A percentile compares a stretch with the other conserved stretches of the same genome.
Conservation (phyloP, 129 eudicot species). For the Lactuca sativa region DNA sequence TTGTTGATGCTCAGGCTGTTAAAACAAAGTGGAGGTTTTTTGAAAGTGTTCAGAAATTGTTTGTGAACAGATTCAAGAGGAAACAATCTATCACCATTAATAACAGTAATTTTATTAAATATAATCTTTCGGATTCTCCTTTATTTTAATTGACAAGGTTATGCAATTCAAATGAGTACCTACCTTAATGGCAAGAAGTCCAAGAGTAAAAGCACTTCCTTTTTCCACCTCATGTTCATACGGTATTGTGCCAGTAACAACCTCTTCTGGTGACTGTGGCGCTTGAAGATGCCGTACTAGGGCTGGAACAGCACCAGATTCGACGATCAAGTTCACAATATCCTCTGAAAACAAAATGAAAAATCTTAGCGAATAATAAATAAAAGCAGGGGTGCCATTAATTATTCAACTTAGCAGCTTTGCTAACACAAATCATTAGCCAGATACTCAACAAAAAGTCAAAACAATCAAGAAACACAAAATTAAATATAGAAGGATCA, state of each 20-base stretch:
- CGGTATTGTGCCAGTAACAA: conserved; percentile 34
- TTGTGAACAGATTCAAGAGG: background rate
- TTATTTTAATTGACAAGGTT: background rate
- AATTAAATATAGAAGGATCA: background rate
- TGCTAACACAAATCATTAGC: background rate
- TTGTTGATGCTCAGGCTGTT: conserved; percentile 91
- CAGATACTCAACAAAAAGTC: conserved; percentile 4
- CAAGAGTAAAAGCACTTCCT: conserved; percentile 88
- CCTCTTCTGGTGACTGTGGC: conserved; percentile 43
- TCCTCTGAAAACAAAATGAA: conserved; percentile 61
- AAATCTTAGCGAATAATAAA: conserved; percentile 23
- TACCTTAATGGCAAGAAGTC: conserved; percentile 93
- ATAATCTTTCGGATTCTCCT: background rate
- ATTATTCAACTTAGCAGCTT: background rate
- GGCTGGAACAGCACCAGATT: conserved; percentile 68
- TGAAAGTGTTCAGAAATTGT: background rate
- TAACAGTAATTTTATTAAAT: background rate
- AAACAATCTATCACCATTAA: conserved; percentile 2
- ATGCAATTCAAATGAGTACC: background rate
- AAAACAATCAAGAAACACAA: background rate
- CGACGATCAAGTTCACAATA: conserved; percentile 64
- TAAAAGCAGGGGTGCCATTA: background rate
- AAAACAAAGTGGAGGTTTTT: background rate
- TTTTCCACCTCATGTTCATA: conserved; percentile 88
- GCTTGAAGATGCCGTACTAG: conserved; percentile 68